phyloP scores from a whole-genome alignment of 2,329 filamentous ascomycete genomes.

The Trichophyton schoenleinii region DNA sequence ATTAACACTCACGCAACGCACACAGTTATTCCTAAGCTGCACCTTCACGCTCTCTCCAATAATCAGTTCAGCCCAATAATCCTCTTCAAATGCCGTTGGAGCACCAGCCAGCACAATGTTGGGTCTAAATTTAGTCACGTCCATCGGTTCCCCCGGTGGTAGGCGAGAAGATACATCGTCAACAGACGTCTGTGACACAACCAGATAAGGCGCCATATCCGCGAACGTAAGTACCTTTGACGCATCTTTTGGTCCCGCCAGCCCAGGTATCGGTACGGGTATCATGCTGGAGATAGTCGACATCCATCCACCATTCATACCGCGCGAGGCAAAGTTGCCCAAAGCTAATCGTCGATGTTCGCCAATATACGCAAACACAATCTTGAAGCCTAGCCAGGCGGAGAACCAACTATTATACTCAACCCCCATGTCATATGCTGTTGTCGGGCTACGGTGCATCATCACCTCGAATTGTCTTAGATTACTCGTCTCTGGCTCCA shows the following conservation, averaged over 20 bases:
- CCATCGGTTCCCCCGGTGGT: conserved; percentile 39
- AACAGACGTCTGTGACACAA: conserved; percentile 60
- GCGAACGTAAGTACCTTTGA: conserved; percentile 52
- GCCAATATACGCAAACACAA: conserved; percentile 54
- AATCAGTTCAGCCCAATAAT: conserved; percentile 55
- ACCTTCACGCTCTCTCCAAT: conserved; percentile 34
- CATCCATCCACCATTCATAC: conserved; percentile 12
- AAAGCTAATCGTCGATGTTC: conserved; percentile 47
- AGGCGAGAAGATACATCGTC: conserved; percentile 50
- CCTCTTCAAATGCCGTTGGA: conserved; percentile 50
- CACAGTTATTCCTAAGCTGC: conserved; percentile 56
- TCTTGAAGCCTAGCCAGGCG: conserved; percentile 49
- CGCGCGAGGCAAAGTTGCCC: conserved; percentile 41
- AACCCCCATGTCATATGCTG: conserved; percentile 51
- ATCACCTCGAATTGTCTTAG: conserved; percentile 42
- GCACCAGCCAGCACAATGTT: conserved; percentile 57
- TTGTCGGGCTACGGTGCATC: conserved; percentile 48
- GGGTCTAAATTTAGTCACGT: conserved; percentile 58
- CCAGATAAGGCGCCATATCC: conserved; percentile 62
- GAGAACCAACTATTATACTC: conserved; percentile 55
- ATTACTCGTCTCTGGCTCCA: conserved; percentile 39
- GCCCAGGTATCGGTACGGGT: not conserved
- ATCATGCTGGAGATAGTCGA: conserved; percentile 12
- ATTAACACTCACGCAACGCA: conserved; percentile 56
- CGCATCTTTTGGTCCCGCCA: not conserved